Base-by-base conservation (phyloP, 495 filamentous ascomycete genomes). In the Margaritispora aquatica region DNA sequence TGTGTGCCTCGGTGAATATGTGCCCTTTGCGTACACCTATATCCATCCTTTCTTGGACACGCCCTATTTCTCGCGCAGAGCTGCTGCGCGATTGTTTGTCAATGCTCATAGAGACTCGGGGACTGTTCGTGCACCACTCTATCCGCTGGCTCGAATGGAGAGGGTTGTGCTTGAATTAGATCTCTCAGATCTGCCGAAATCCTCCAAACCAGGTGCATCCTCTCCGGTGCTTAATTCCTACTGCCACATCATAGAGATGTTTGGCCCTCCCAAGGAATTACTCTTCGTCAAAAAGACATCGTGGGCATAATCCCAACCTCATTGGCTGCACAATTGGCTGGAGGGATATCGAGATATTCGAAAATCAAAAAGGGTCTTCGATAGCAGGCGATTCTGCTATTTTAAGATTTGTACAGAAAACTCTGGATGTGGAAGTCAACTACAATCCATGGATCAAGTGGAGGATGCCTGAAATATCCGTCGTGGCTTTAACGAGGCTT, bases 11-110 rank as follows among this genome's bases (percentile, higher is more conserved):
- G 44, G 47, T 20, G n/a, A 58, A 26, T 56, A 51, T 27, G 22
- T 59, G 5, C 51, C 56, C 27, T 62, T 62, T 44, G 54, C 49
- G 15, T 24, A 57, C 21, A 58, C 34, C 4, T 58, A 47, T 26
- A 27, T 58, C 13, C 60, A 58, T 27, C 54, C 54, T n/a, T 47
- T 34, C 11, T 48, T 57, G 54, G 54, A 57, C 29, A 24, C 53
- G 8, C 29, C 58, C 11, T 54, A 57, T 22, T 46, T 62, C 2
- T 54, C 60, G 38, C 38, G 38, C 38, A 44, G 19, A 44, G 38
- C 38, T n/a, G 38, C 38, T 44, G 38, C 38, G 3, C 38, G 38
- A 44, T n/a, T 44, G 38, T 44, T 10, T n/a, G 38, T 44, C 38
- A 8, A 44, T 17, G 38, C 38, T 8, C 19, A 15, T n/a, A 44